These are phyloP conservation scores for Stereum hirsutum DNA, from an alignment of 1,284 basidiomycete species.

Conservation along the genomic window DNA sequence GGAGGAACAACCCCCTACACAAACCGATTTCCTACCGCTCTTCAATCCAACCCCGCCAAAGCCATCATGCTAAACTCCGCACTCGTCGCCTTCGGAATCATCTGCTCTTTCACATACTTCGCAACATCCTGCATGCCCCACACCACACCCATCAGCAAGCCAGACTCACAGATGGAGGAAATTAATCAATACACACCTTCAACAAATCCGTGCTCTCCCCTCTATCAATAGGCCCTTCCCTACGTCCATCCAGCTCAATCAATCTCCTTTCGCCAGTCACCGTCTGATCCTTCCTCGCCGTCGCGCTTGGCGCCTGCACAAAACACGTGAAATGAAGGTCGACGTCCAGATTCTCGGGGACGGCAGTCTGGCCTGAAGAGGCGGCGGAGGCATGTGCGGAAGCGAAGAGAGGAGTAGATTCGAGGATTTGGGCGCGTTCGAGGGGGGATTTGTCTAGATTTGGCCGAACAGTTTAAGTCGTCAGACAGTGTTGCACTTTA, in stretches of 20 bases:
- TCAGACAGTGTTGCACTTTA: too few species aligned
- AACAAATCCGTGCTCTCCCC: constrained; percentile 59
- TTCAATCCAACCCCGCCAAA: constrained; percentile 9
- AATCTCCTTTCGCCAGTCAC: constrained; percentile 30
- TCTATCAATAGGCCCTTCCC: constrained; percentile 71
- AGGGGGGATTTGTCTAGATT: constrained; percentile 58
- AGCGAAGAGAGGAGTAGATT: constrained; percentile 68
- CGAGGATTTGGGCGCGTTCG: constrained; percentile 68
- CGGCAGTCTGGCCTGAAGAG: constrained; percentile 57
- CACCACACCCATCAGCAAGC: too few species aligned
- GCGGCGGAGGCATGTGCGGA: constrained; percentile 69
- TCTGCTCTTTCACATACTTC: constrained; percentile 55
- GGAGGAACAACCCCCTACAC: too few species aligned
- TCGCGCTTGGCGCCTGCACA: constrained; percentile 49
- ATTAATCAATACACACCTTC: constrained; percentile 30
- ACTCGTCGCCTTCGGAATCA: constrained; percentile 46
- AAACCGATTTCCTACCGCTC: too few species aligned
- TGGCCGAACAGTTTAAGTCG: too few species aligned
- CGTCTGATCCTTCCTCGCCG: constrained; percentile 18
- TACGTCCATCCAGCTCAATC: constrained; percentile 75
- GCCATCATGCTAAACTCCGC: constrained; percentile 44
- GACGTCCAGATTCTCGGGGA: constrained; percentile 45
- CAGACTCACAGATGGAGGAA: too few species aligned
- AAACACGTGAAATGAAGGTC: constrained; percentile 85
- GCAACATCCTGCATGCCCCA: constrained; percentile 48